A percentile compares a stretch with the other conserved stretches of the same genome.
phyloP scores from a whole-genome alignment of 1,284 basidiomycete species.

The Coriolopsis trogii region DNA sequence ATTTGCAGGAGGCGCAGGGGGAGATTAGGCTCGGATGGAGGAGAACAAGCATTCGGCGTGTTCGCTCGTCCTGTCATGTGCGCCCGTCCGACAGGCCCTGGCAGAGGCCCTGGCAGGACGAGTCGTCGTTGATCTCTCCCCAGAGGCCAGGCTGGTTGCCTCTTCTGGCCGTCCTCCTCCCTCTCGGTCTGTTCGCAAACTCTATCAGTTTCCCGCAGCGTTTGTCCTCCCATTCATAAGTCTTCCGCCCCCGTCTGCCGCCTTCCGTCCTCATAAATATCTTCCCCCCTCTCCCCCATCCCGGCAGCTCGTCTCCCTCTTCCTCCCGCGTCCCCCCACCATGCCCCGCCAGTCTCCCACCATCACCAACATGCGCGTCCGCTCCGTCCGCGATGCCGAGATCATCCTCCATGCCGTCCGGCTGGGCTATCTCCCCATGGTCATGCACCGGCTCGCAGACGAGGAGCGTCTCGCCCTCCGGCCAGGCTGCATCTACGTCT shows the following conservation, averaged over 20 bases:
- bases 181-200: slow-evolving; percentile 14
- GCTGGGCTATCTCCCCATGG: slow-evolving; percentile 40
- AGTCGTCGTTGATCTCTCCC: slow-evolving; percentile 20
- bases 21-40: slow-evolving; percentile 8
- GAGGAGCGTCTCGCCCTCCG: slow-evolving; percentile 44
- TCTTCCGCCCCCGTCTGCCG: slow-evolving; percentile 8
- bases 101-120: no score
- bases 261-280: slow-evolving; percentile 17
- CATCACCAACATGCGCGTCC: slow-evolving; percentile 42
- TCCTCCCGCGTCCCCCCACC: slow-evolving; percentile 20
- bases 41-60: slow-evolving; percentile 16
- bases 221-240: slow-evolving; percentile 13
- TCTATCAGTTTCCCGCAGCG: slow-evolving; percentile 10
- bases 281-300: slow-evolving; percentile 5
- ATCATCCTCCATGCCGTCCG: slow-evolving; percentile 46
- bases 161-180: slow-evolving; percentile 5
- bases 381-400: slow-evolving; percentile 44
- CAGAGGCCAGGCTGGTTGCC: slow-evolving; percentile 4
- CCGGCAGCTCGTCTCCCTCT: slow-evolving; percentile 23
- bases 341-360: slow-evolving; percentile 41
- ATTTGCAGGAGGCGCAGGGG: not conserved
- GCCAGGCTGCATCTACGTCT: slow-evolving; percentile 48
- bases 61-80: slow-evolving; percentile 20
- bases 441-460: slow-evolving; percentile 45
- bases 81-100: no score